These are phyloP conservation scores for Rosa multiflora DNA, from an alignment of 306 rosid species.

Conservation along the genomic window DNA sequence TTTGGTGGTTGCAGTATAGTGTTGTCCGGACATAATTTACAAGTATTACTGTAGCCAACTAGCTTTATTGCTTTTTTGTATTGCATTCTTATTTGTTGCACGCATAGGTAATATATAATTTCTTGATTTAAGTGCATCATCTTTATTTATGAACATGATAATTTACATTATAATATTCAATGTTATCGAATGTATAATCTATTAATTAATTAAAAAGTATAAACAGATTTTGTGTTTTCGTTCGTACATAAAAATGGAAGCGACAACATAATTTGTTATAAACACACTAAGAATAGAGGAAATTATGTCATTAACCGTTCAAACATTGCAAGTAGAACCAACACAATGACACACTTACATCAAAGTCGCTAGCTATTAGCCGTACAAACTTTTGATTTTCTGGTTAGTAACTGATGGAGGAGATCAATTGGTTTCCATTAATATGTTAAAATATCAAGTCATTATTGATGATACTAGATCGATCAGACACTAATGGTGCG, in stretches of 20 bases:
- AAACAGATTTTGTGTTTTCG: not conserved
- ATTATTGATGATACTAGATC: not conserved
- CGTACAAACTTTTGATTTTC: not conserved
- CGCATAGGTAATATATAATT: not conserved
- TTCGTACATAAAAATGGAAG: not conserved
- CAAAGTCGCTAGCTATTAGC: not conserved
- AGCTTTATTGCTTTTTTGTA: not conserved
- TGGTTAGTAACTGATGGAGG: conserved; percentile 6
- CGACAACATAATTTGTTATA: not conserved
- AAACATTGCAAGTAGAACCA: not conserved
- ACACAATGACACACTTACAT: not conserved
- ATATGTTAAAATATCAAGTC: not conserved
- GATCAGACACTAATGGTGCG: conserved; percentile 54
- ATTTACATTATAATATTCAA: not conserved
- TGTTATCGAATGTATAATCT: not conserved
- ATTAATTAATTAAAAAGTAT: not conserved
- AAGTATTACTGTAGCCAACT: not conserved
- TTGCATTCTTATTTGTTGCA: not conserved
- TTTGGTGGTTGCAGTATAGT: not conserved
- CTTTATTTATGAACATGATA: not conserved
- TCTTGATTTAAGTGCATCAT: not conserved
- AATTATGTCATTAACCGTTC: not conserved
- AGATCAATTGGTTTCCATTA: not conserved
- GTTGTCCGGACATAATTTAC: not conserved
- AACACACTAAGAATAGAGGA: not conserved